A percentile compares a stretch with the other conserved stretches of the same genome.
These are phyloP conservation scores for Aspergillus bombycis DNA, from an alignment of 2,329 filamentous ascomycete species.

Conservation along the genomic window DNA sequence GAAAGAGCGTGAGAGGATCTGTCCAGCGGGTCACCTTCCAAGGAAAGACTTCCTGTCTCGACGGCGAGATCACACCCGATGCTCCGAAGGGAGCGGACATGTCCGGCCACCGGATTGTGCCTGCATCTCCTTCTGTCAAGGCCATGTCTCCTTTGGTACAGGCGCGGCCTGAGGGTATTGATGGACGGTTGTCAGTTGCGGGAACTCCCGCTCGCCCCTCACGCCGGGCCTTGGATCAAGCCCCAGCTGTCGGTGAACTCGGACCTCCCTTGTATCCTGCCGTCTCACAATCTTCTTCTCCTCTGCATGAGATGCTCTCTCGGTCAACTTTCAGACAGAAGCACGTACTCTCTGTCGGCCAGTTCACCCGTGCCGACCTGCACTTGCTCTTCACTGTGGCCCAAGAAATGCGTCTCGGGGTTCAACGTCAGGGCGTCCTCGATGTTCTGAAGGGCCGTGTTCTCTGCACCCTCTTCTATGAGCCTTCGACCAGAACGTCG, in stretches of 20 bases:
- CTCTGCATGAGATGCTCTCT: slow-evolving; percentile 72
- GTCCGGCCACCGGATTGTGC: slow-evolving; percentile 64
- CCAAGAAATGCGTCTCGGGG: slow-evolving; percentile 94
- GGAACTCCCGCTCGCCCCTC: slow-evolving; percentile 40
- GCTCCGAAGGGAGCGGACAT: slow-evolving; percentile 70
- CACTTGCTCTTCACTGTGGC: slow-evolving; percentile 95
- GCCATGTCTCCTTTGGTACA: slow-evolving; percentile 46
- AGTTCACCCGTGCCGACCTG: slow-evolving; percentile 84
- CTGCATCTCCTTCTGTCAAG: slow-evolving; percentile 62
- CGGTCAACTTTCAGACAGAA: slow-evolving; percentile 86
- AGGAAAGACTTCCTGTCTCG: slow-evolving; percentile 73
- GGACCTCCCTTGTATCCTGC: slow-evolving; percentile 44
- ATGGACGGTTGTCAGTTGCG: slow-evolving; percentile 41
- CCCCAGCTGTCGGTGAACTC: slow-evolving; percentile 38
- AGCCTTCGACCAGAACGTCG: slow-evolving; percentile 94
- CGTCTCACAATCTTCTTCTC: slow-evolving; percentile 59
- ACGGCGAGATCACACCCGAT: slow-evolving; percentile 64
- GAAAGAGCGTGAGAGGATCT: slow-evolving; percentile 68
- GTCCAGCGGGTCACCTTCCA: slow-evolving; percentile 78
- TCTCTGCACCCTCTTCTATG: slow-evolving; percentile 93
- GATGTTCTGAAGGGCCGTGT: slow-evolving; percentile 84
- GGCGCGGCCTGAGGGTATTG: slow-evolving; percentile 41
- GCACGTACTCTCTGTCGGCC: slow-evolving; percentile 88
- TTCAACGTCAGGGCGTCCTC: slow-evolving; percentile 87
- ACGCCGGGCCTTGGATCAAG: slow-evolving; percentile 32